These are phyloP conservation scores for Backusella circina DNA, from an alignment of 192 early-diverging fungal species.

Conservation along the genomic window DNA sequence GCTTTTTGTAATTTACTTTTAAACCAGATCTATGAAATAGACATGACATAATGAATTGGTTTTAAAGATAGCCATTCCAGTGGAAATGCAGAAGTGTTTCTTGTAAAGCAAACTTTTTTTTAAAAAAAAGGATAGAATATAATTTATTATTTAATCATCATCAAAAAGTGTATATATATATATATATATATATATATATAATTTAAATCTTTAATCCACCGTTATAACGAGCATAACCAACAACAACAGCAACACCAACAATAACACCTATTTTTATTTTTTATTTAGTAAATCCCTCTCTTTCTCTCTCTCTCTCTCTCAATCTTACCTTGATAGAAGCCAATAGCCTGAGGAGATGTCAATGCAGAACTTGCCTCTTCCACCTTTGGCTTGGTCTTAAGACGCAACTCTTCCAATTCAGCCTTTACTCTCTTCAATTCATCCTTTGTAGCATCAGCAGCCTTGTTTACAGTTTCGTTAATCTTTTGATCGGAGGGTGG, in stretches of 20 bases:
- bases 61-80: too few species aligned
- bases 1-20: too few species aligned
- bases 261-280: conserved; percentile 1
- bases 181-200: not conserved
- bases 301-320: not conserved
- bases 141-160: too few species aligned
- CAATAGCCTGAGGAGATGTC: conserved; percentile 17
- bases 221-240: conserved; percentile 17
- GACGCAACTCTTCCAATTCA: conserved; percentile 18
- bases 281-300: not conserved
- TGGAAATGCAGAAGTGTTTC: too few species aligned
- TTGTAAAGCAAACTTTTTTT: too few species aligned
- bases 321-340: conserved; percentile 20
- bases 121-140: too few species aligned
- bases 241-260: conserved; percentile 19
- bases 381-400: conserved; percentile 14
- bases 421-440: conserved; percentile 16
- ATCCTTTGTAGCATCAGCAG: conserved; percentile 10
- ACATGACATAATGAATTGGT: too few species aligned
- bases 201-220: conserved; percentile 5
- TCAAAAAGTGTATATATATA: too few species aligned
- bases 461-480: conserved; percentile 18
- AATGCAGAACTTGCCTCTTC: conserved; percentile 13
- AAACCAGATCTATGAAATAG: too few species aligned
- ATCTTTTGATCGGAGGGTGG: conserved; percentile 20